Conservation (phyloP, 257 asterid species). For the Plectranthus barbatus region DNA sequence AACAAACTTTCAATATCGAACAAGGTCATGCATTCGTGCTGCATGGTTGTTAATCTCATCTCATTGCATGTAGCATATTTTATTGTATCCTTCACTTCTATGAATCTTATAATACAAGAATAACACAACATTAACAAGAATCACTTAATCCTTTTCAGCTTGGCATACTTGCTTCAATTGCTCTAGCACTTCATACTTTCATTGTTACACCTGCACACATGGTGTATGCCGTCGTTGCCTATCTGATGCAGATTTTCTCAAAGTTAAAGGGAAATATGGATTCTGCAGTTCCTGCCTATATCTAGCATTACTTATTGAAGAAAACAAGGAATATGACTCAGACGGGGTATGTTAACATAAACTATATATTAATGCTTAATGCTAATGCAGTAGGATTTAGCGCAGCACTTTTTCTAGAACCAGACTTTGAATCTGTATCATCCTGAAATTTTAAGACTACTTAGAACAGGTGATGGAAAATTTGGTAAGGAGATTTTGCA, state of each 20-base stretch:
- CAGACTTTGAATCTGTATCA: background rate
- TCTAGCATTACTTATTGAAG: constrained; percentile 66
- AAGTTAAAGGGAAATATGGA: constrained; percentile 51
- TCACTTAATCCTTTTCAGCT: constrained; percentile 36
- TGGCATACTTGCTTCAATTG: constrained; percentile 68
- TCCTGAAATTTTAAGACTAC: background rate
- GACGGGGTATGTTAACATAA: constrained; percentile 64
- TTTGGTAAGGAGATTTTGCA: too few relatives aligned
- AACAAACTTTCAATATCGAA: constrained; percentile 3
- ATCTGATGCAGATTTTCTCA: constrained; percentile 20
- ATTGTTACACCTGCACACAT: constrained; percentile 60
- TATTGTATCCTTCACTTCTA: background rate
- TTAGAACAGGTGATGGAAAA: background rate
- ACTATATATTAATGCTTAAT: background rate
- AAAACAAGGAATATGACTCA: constrained; percentile 40
- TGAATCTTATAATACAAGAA: background rate
- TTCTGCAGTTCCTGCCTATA: constrained; percentile 59
- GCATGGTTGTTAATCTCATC: constrained; percentile 3
- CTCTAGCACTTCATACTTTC: constrained; percentile 24
- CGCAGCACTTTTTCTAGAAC: background rate
- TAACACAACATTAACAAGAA: constrained; percentile 1
- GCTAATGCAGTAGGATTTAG: background rate
- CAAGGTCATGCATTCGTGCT: background rate
- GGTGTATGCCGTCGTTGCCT: constrained; percentile 59
- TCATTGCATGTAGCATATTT: background rate